Conservation (phyloP, 129 eudicot genomes). For the Glebionis coronaria region DNA sequence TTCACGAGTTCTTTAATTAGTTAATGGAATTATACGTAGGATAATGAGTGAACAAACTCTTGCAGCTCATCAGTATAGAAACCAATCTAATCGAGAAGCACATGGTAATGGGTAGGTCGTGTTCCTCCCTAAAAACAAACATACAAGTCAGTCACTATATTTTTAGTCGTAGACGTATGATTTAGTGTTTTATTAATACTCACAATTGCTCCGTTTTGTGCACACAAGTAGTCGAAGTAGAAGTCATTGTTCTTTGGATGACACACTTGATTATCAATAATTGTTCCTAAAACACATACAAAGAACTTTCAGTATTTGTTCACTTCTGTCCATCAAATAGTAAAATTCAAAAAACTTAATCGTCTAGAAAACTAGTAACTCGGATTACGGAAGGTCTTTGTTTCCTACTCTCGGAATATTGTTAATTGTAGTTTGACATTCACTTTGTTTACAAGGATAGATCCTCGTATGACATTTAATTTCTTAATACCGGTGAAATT, state of each 20-base stretch:
- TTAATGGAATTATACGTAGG: constrained; percentile 58
- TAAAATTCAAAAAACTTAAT: too few species aligned
- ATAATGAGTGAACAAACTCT: constrained; percentile 69
- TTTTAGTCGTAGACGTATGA: background rate
- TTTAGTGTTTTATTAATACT: constrained; percentile 23
- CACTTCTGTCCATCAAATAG: background rate
- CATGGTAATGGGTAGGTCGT: constrained; percentile 85
- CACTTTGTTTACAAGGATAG: too few species aligned
- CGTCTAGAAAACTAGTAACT: too few species aligned
- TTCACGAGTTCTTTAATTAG: background rate
- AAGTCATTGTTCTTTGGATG: constrained; percentile 77
- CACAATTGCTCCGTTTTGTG: constrained; percentile 80
- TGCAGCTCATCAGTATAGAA: constrained; percentile 69
- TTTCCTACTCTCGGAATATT: too few species aligned
- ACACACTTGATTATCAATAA: constrained; percentile 62
- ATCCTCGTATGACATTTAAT: too few species aligned
- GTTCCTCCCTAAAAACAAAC: constrained; percentile 51
- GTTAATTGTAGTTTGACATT: too few species aligned
- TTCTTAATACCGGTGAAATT: too few species aligned
- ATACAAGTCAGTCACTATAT: background rate
- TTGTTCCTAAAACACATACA: constrained; percentile 46
- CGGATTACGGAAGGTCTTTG: too few species aligned
- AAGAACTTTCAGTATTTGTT: background rate
- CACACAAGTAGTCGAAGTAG: constrained; percentile 70
- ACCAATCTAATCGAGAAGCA: constrained; percentile 68